A percentile compares a stretch with the other conserved stretches of the same genome.
Conservation (phyloP, 2,329 filamentous ascomycete genomes). For the Metarhizium album region DNA sequence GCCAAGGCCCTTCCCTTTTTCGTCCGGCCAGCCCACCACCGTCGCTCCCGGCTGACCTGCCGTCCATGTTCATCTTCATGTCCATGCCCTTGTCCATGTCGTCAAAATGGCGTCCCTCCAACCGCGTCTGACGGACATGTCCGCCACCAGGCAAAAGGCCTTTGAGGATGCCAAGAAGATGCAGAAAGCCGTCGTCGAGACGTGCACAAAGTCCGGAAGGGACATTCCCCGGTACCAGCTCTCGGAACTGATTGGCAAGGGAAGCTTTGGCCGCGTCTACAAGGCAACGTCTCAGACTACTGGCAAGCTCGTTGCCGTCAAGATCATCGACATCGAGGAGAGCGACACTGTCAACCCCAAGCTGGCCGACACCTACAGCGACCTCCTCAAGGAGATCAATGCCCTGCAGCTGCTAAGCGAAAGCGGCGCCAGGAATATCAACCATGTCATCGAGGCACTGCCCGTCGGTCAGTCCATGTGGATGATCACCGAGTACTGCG, state of each 20-base stretch:
- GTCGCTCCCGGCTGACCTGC: background rate
- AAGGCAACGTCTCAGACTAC: conserved; percentile 42
- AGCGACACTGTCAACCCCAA: conserved; percentile 58
- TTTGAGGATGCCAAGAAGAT: conserved; percentile 61
- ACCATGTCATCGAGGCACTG: conserved; percentile 68
- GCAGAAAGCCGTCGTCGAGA: conserved; percentile 52
- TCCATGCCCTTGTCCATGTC: background rate
- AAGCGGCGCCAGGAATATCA: conserved; percentile 67
- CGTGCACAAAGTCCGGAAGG: conserved; percentile 47
- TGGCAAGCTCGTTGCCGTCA: conserved; percentile 56
- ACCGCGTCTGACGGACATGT: conserved; percentile 29
- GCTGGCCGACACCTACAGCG: conserved; percentile 55
- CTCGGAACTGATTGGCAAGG: conserved; percentile 63
- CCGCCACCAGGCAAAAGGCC: conserved; percentile 45
- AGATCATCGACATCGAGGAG: conserved; percentile 78
- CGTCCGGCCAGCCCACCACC: background rate
- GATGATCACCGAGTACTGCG: conserved; percentile 82
- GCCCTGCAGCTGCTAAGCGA: conserved; percentile 64
- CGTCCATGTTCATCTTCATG: background rate
- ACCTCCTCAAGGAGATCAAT: conserved; percentile 58
- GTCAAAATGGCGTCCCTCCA: conserved; percentile 31
- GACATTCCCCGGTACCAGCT: conserved; percentile 57
- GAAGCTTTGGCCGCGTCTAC: conserved; percentile 64
- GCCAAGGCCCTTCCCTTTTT: too few relatives aligned
- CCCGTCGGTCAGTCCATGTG: conserved; percentile 71